phyloP scores from a whole-genome alignment of 768 basidiomycete species.

The Agaricus sinodeliciosus region DNA sequence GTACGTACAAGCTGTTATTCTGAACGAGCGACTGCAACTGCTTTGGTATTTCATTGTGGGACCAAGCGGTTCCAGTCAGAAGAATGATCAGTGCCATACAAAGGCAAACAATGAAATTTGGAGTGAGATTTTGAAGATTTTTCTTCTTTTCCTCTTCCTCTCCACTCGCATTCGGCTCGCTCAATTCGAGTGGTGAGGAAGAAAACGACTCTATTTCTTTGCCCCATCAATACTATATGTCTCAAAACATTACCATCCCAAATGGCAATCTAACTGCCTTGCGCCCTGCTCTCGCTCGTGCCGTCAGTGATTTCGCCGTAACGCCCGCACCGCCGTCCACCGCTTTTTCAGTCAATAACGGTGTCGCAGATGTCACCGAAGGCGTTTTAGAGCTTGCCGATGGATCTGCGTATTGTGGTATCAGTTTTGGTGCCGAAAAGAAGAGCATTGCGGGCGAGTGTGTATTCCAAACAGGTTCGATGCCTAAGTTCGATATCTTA shows the following conservation, averaged over 20 bases:
- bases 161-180: conserved; percentile 32
- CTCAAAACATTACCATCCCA: conserved; percentile 13
- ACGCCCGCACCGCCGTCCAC: conserved; percentile 31
- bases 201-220: conserved; percentile 17
- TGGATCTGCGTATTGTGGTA: conserved; percentile 81
- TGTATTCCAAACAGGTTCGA: conserved; percentile 96
- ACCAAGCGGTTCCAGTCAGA: too few species aligned
- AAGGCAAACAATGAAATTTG: conserved; percentile 30
- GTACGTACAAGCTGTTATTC: too few species aligned
- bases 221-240: conserved; percentile 6
- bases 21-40: too few species aligned
- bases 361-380: conserved; percentile 32
- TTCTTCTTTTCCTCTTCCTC: conserved; percentile 47
- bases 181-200: conserved; percentile 44
- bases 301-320: conserved; percentile 29
- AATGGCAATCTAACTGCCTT: conserved; percentile 18
- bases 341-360: conserved; percentile 22
- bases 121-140: conserved; percentile 28
- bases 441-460: conserved; percentile 96
- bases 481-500: neutral
- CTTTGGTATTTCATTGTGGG: too few species aligned
- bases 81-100: conserved; percentile 11
- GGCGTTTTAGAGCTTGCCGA: conserved; percentile 86
- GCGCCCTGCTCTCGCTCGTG: conserved; percentile 39
- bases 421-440: conserved; percentile 87